A percentile compares a stretch with the other conserved stretches of the same genome.
These are phyloP conservation scores for Backusella liffmaniae DNA, from an alignment of 192 early-diverging fungal species.

Conservation along the genomic window DNA sequence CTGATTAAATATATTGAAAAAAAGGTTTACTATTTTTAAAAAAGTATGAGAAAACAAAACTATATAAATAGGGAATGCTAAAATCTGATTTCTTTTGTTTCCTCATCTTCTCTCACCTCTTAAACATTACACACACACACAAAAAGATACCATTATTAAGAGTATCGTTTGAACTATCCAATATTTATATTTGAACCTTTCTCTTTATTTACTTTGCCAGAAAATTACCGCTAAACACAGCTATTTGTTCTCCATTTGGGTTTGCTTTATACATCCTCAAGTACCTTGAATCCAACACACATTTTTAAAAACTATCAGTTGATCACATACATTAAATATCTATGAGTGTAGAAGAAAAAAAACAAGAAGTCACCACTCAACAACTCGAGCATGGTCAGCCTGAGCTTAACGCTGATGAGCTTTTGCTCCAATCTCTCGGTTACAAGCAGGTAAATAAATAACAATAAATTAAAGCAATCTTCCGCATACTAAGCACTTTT, in stretches of 20 bases:
- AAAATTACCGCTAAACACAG: constrained; percentile 7
- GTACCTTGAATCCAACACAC: not conserved
- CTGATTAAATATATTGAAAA: constrained; percentile 1
- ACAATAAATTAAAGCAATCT: not conserved
- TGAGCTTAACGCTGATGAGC: constrained; percentile 28
- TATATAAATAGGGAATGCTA: not conserved
- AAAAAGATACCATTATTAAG: not conserved
- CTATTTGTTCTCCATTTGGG: not conserved
- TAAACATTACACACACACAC: not conserved
- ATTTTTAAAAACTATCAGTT: not conserved
- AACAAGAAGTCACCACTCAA: not conserved
- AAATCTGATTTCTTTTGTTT: not conserved
- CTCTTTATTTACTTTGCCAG: not conserved
- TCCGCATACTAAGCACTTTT: not conserved
- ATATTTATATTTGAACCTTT: not conserved
- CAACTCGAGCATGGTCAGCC: not conserved
- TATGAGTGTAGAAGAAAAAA: not conserved
- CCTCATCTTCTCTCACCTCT: not conserved
- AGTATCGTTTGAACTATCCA: not conserved
- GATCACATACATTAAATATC: not conserved
- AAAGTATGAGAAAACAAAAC: constrained; percentile 1
- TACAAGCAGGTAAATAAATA: constrained; percentile 31
- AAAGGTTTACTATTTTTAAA: not conserved
- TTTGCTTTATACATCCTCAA: constrained; percentile 10
- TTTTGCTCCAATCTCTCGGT: constrained; percentile 23